phyloP scores from a whole-genome alignment of 2,329 filamentous ascomycete species.

The Lachnellula occidentalis region DNA sequence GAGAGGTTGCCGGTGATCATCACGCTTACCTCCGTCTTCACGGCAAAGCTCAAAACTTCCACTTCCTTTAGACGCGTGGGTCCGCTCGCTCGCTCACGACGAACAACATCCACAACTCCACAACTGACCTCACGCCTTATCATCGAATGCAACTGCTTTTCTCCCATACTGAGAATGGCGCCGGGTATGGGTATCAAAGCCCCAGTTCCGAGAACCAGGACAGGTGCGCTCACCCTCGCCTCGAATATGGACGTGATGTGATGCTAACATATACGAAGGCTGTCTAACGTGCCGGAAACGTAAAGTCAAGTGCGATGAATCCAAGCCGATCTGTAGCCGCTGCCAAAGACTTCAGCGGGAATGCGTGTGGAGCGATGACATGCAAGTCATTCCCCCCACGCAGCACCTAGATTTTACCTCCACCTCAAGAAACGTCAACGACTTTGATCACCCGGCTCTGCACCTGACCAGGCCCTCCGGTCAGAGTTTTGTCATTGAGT shows the following conservation, averaged over 20 bases:
- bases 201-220: constrained; percentile 27
- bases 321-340: constrained; percentile 54
- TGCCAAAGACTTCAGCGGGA: constrained; percentile 26
- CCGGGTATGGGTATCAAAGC: constrained; percentile 28
- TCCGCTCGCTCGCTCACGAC: too few relatives aligned
- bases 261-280: constrained; percentile 39
- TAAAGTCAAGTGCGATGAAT: constrained; percentile 68
- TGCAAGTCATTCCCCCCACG: constrained; percentile 18
- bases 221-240: constrained; percentile 16
- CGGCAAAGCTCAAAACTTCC: neutral
- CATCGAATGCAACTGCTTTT: neutral
- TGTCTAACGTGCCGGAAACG: constrained; percentile 62
- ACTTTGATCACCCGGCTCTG: constrained; percentile 1
- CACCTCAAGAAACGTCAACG: constrained; percentile 1
- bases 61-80: neutral
- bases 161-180: constrained; percentile 16
- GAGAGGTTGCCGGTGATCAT: too few relatives aligned
- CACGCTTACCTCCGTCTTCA: too few relatives aligned
- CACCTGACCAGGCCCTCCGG: constrained; percentile 14
- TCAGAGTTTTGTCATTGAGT: constrained; percentile 28
- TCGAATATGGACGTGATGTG: neutral
- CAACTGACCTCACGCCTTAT: neutral
- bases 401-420: neutral
- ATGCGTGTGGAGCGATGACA: constrained; percentile 26
- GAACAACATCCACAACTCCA: neutral